Base-by-base conservation (phyloP, 345 rosid genomes). In the Noccaea caerulescens region DNA sequence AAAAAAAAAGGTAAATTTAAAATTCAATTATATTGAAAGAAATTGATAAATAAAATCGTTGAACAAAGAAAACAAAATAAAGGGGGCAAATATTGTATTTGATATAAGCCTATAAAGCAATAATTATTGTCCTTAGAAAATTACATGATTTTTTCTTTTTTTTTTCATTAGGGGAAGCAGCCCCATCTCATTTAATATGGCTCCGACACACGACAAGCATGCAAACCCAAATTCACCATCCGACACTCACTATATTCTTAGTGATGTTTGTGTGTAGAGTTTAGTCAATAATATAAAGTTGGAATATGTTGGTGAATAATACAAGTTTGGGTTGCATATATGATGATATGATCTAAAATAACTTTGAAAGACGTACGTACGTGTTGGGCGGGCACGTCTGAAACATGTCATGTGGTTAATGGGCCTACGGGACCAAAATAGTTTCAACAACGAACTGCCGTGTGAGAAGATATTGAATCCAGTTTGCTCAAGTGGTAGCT, bases 371-470 rank as follows among this genome's bases (percentile, higher is more conserved):
- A 16, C 18, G 18, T 16, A 16, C 55, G 44, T 39, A 12, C 56
- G 44, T 10, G 30, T 25, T 62, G 10, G 9, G 27, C 39, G 52
- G 27, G 37, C 16, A n/a, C 62, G 45, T 33, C 68, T 38, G 63
- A 43, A 62, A 63, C 39, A 37, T 42, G 16, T 4, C 46, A 56
- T 44, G n/a, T 63, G 2, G 0, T 45, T 63, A 63, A 45, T 72
- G 69, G 75, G 76, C 55, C 69, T 52, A 30, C 1, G 14, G 7
- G 54, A 34, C 47, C 69, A 44, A 52, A 53, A 11, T 8, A 1
- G 13, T 14, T 41, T 25, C 47, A 34, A 20, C 7, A 9, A 33
- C 11, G 53, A 39, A 16, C 18, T 16, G 18, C 18, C 18, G 18
- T 23, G 11, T 20, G 64, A n/a, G n/a, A 12, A 46, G 33, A 34